phyloP scores from a whole-genome alignment of 2,329 filamentous ascomycete species.

The Elsinoe ampelina region DNA sequence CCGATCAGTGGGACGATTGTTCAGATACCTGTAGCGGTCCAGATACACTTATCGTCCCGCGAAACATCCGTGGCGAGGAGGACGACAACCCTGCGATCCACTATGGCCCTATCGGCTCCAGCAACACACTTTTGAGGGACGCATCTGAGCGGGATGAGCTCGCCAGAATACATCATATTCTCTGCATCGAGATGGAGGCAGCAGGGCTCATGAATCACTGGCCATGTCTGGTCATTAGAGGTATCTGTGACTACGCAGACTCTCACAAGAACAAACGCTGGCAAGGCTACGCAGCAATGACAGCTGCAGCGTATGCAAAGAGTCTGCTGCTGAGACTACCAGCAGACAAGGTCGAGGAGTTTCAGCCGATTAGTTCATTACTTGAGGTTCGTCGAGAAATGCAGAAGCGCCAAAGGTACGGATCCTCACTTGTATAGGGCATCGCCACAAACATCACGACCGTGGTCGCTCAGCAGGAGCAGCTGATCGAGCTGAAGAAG shows the following conservation, averaged over 20 bases:
- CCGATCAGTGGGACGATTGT: background rate
- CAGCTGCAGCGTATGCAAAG: background rate
- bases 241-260: slow-evolving; percentile 14
- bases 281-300: slow-evolving; percentile 10
- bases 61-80: background rate
- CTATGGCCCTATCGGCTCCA: slow-evolving; percentile 22
- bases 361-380: too few species aligned
- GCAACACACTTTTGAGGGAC: slow-evolving; percentile 19
- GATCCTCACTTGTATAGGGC: too few species aligned
- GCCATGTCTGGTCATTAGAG: slow-evolving; percentile 10
- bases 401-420: too few species aligned
- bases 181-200: slow-evolving; percentile 16
- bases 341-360: too few species aligned
- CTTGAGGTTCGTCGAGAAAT: too few species aligned
- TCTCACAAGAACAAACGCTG: slow-evolving; percentile 13
- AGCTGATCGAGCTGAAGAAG: too few species aligned
- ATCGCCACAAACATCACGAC: too few species aligned
- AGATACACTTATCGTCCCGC: background rate
- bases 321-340: background rate
- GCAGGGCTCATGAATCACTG: slow-evolving; percentile 7
- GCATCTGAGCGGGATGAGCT: slow-evolving; percentile 13
- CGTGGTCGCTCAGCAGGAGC: too few species aligned
- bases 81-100: slow-evolving; percentile 14
- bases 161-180: slow-evolving; percentile 12
- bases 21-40: too few species aligned